phyloP scores from a whole-genome alignment of 495 filamentous ascomycete genomes.

The Penicillium nucicola region DNA sequence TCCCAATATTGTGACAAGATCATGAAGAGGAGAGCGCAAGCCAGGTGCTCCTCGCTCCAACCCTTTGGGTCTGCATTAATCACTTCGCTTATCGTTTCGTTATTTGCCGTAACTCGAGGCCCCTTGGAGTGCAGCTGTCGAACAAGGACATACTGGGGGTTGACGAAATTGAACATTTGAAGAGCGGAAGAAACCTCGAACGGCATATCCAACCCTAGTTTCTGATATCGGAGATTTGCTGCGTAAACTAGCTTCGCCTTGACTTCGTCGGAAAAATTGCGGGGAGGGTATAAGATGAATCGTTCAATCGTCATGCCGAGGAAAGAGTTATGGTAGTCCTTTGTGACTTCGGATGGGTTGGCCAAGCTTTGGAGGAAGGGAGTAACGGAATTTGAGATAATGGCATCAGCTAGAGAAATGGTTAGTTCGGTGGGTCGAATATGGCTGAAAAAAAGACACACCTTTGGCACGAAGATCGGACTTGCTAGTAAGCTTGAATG shows the following conservation, averaged over 20 bases:
- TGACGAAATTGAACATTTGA: constrained; percentile 68
- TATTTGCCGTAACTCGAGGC: constrained; percentile 52
- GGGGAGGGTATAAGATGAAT: constrained; percentile 76
- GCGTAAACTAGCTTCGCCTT: constrained; percentile 66
- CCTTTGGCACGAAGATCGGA: constrained; percentile 86
- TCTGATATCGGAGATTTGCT: constrained; percentile 64
- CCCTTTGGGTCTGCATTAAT: constrained; percentile 63
- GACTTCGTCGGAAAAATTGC: constrained; percentile 72
- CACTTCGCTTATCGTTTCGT: constrained; percentile 56
- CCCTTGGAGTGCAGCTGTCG: constrained; percentile 76
- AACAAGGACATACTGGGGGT: constrained; percentile 63
- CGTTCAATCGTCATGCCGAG: constrained; percentile 76
- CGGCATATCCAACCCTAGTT: constrained; percentile 58
- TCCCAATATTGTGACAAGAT: constrained; percentile 63
- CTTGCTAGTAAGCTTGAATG: constrained; percentile 76
- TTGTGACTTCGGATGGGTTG: constrained; percentile 51
- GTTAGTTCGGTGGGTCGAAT: constrained; percentile 16
- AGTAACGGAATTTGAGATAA: constrained; percentile 69
- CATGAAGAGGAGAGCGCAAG: constrained; percentile 79
- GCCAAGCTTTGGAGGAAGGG: constrained; percentile 72
- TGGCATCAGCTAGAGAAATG: constrained; percentile 67
- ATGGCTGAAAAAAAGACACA: constrained; percentile 35
- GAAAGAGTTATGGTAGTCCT: constrained; percentile 63
- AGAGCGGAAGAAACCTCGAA: constrained; percentile 70
- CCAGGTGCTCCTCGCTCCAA: constrained; percentile 78